Percentiles rank a stretch among this genome's conserved stretches.
phyloP scores from a whole-genome alignment of 139 green algal species.

The Eudorina sp. region DNA sequence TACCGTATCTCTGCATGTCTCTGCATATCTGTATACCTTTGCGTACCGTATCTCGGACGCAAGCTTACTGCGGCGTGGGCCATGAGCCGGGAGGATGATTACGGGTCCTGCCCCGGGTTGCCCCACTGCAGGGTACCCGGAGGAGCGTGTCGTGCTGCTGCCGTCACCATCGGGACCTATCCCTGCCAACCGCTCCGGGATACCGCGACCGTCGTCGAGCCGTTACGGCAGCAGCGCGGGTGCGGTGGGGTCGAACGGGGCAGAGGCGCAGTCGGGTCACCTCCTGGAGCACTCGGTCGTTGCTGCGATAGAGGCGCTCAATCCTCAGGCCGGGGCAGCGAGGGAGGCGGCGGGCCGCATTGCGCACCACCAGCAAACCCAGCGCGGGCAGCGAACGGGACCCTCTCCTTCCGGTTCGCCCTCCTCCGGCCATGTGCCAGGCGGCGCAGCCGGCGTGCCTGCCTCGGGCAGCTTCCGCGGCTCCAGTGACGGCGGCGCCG shows the following conservation, averaged over 20 bases:
- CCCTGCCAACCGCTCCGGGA: no score
- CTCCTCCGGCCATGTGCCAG: neutral
- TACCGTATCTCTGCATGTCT: no score
- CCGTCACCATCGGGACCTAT: neutral
- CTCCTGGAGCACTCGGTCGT: constrained; percentile 10
- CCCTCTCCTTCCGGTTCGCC: no score
- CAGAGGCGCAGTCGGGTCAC: neutral
- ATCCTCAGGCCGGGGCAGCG: neutral
- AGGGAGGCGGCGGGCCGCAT: constrained; percentile 8
- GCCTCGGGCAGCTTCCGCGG: neutral
- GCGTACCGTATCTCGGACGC: no score
- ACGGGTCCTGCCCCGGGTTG: no score
- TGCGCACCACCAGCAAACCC: neutral
- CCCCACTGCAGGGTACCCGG: no score
- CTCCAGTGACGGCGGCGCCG: neutral
- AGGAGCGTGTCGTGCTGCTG: constrained; percentile 23
- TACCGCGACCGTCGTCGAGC: neutral
- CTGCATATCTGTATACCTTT: no score
- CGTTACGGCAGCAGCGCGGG: neutral
- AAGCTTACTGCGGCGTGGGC: no score
- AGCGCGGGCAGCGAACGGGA: neutral
- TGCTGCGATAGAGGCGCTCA: constrained; percentile 30
- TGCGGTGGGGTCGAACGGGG: no score
- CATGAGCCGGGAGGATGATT: no score
- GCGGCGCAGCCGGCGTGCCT: neutral